phyloP scores from a whole-genome alignment of 176 grass and related monocot species.

The Metroxylon sagu region DNA sequence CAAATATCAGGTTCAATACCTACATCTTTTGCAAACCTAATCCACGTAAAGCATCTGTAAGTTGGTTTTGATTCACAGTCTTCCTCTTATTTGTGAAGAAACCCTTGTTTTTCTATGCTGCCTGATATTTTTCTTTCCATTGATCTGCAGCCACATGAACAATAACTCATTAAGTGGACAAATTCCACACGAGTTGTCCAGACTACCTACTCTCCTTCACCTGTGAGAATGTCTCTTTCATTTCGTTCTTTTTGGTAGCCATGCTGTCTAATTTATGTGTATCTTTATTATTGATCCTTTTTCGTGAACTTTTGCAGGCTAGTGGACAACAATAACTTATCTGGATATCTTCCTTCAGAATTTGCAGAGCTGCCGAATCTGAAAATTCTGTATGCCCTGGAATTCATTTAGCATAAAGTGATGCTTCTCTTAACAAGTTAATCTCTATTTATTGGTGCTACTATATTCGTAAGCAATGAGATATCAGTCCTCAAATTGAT shows the following conservation, averaged over 20 bases:
- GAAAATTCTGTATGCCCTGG: conserved; percentile 62
- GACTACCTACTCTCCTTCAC: conserved; percentile 44
- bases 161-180: conserved; percentile 94
- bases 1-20: conserved; percentile 79
- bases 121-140: conserved; percentile 14
- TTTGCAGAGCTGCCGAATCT: conserved; percentile 30
- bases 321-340: conserved; percentile 84
- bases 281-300: conserved; percentile 6
- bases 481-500: neutral
- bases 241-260: conserved; percentile 8
- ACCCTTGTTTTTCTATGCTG: conserved; percentile 11
- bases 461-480: neutral
- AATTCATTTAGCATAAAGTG: no score
- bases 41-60: conserved; percentile 65
- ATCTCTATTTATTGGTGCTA: neutral
- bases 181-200: conserved; percentile 69
- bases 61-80: conserved; percentile 14
- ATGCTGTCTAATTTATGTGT: conserved; percentile 1
- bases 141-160: conserved; percentile 70
- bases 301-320: conserved; percentile 42
- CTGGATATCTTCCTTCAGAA: conserved; percentile 74
- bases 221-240: conserved; percentile 43
- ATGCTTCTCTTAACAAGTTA: no score
- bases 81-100: no score
- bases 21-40: conserved; percentile 76